Evolutionary conservation across 2,329 filamentous ascomycete species (phyloP).

Genomic region (Trichophyton mentagrophytes): DNA sequence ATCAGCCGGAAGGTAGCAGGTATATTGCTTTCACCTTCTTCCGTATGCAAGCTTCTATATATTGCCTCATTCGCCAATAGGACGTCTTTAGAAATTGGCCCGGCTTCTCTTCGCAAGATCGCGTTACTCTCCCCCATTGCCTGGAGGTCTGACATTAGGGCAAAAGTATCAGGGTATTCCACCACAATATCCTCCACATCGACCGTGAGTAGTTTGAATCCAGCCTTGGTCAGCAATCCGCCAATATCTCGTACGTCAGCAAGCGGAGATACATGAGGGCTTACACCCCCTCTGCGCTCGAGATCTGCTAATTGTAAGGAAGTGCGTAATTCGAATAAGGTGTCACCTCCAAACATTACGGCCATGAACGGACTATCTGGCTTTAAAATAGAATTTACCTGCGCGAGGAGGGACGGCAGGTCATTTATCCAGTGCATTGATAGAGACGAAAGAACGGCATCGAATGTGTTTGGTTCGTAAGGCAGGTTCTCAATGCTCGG

Average conservation of each 20-base stretch:
- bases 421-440: constrained; percentile 98
- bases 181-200: constrained; percentile 96
- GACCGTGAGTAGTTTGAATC: constrained; percentile 91
- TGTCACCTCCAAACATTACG: constrained; percentile 93
- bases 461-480: constrained; percentile 64
- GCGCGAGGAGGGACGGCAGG: constrained; percentile 67
- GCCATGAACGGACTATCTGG: constrained; percentile 86
- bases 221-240: constrained; percentile 69
- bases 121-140: constrained; percentile 95
- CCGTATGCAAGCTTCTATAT: constrained; percentile 75
- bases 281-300: constrained; percentile 81
- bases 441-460: constrained; percentile 77
- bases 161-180: constrained; percentile 80
- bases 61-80: constrained; percentile 78
- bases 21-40: constrained; percentile 50
- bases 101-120: constrained; percentile 70
- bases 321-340: constrained; percentile 82
- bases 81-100: constrained; percentile 65
- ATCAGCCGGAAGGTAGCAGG: constrained; percentile 92
- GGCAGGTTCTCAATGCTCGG: constrained; percentile 54
- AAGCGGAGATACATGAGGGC: constrained; percentile 77
- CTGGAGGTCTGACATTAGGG: constrained; percentile 85
- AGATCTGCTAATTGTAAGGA: constrained; percentile 85
- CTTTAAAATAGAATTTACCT: constrained; percentile 77
- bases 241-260: constrained; percentile 88